Evolutionary conservation across 345 rosid genomes (phyloP), one percentile per base, ranked within the genome.

Genomic region (Erysimum cheiranthoides): DNA sequence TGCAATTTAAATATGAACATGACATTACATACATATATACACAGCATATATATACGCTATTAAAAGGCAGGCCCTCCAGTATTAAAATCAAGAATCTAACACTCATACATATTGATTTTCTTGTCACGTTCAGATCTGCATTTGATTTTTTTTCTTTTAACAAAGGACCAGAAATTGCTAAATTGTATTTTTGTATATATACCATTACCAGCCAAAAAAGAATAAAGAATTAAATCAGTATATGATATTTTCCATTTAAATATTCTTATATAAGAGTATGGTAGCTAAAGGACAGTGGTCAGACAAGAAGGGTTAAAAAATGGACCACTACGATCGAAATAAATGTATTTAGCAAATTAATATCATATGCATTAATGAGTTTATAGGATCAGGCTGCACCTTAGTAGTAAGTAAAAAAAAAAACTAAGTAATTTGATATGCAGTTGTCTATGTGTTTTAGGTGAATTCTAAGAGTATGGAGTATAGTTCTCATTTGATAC

Each of bases 301-400:
- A 70, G 80, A 77, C 71, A 63, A 65, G 64, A 76, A 54, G 42
- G 65, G 68, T 61, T 68, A 42, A 52, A 34, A 76, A 69, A 4
- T 61, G 79, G 79, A 76, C 75, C 79, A 76, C 79, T 69, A 17
- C 11, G 11, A 69, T 61, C 13, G 65, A 63, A 34, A 63, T 62
- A 43, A 70, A 70, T 45, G 52, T 70, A 54, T 69, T 35, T 34
- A 42, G 28, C 47, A 75, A 30, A 40, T 58, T 57, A 42, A 50
- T 75, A 67, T 75, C 68, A 59, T 58, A 27, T 47, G 16, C 73
- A 58, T 47, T 28, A 36, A 39, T 56, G 62, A 21, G 16, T 34
- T 54, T 45, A 47, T 59, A 27, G 49, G 60, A 51, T 66, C 73
- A 47, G 38, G 50, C 32, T 10, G 36, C 40, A 73, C 30, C 8